Evolutionary conservation across 768 basidiomycete genomes (phyloP).

Genomic region (Lactarius vividus): DNA sequence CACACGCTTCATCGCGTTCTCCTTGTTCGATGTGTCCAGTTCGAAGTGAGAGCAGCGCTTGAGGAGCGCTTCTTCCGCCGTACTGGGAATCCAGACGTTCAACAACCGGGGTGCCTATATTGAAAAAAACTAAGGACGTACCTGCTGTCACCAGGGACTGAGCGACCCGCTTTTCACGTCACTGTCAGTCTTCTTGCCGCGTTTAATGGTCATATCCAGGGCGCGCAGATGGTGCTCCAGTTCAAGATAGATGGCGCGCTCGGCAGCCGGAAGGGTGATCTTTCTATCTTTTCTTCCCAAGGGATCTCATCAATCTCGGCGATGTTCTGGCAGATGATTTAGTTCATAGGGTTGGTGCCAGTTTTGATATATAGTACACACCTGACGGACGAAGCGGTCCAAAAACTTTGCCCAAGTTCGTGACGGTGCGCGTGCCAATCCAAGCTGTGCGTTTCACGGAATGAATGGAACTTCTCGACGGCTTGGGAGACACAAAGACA

Average conservation of each 20-base stretch:
- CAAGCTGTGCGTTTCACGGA: slow-evolving; percentile 87
- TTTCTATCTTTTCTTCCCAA: slow-evolving; percentile 59
- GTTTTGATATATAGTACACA: slow-evolving; percentile 34
- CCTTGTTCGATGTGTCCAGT: slow-evolving; percentile 60
- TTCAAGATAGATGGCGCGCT: slow-evolving; percentile 92
- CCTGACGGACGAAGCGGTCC: slow-evolving; percentile 82
- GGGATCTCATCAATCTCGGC: slow-evolving; percentile 97
- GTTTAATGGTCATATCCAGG: slow-evolving; percentile 75
- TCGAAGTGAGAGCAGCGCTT: slow-evolving; percentile 97
- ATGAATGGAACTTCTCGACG: slow-evolving; percentile 93
- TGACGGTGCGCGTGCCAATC: slow-evolving; percentile 93
- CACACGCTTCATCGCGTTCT: slow-evolving; percentile 89
- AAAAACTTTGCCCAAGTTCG: slow-evolving; percentile 78
- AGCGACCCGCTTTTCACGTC: slow-evolving; percentile 88
- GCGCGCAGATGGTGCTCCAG: slow-evolving; percentile 91
- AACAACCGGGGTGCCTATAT: background rate
- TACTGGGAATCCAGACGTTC: slow-evolving; percentile 41
- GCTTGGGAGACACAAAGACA: slow-evolving; percentile 43
- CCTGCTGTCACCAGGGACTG: slow-evolving; percentile 82
- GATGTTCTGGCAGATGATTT: slow-evolving; percentile 59
- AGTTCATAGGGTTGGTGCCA: background rate
- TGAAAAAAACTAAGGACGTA: slow-evolving; percentile 22
- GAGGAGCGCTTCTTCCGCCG: slow-evolving; percentile 88
- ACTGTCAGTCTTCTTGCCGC: slow-evolving; percentile 65
- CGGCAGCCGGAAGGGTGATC: slow-evolving; percentile 83